Base-by-base conservation (phyloP, 2,329 filamentous ascomycete species). In the Neocatenulostroma microsporum region DNA sequence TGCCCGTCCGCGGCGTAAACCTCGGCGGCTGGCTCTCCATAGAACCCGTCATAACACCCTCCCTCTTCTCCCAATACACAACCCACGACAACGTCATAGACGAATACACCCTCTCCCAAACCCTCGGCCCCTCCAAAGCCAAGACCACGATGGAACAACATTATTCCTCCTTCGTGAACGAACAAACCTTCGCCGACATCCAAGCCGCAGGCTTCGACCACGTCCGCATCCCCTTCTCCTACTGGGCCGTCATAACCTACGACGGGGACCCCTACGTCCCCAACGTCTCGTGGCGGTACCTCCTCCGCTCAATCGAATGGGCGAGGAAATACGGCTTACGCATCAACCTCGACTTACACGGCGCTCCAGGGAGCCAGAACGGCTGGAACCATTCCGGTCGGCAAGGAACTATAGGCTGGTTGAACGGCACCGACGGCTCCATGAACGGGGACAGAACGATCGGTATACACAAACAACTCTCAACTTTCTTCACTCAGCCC, bases 351-450 rank as follows among this genome's bases (percentile, higher is more conserved):
- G 91, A 98, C 59, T 66, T 95, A 4, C 91, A 98, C 63, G 87
- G 74, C n/a, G 69, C 91, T 0, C 89, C 89, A 0, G 91, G 91
- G 0, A 89, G 83, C 42, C 91, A 96, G 56, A 98, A 98, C 54
- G 91, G 91, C 2, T 96, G 89, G 89, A 95, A 95, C 53, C 91
- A 98, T 61, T 93, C 84, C 49, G 91, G 91, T 0, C 77, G 79
- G 8, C 80, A 83, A 57, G 89, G 91, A 1, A 43, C 63, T 1
- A 89, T 96, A 45, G 73, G 77, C 18, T 98, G 91, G 91, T 66
- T 96, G 25, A 91, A 91, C 51, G 91, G 91, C n/a, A 82, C 84
- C 0, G 71, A 94, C 54, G 89, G 91, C 9, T 69, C 73, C 1
- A 60, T 78, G 11, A 94, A 95, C 58, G 81, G 73, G 0, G 74